phyloP scores from a whole-genome alignment of 305 asterid species.

The Fraxinus albicans region DNA sequence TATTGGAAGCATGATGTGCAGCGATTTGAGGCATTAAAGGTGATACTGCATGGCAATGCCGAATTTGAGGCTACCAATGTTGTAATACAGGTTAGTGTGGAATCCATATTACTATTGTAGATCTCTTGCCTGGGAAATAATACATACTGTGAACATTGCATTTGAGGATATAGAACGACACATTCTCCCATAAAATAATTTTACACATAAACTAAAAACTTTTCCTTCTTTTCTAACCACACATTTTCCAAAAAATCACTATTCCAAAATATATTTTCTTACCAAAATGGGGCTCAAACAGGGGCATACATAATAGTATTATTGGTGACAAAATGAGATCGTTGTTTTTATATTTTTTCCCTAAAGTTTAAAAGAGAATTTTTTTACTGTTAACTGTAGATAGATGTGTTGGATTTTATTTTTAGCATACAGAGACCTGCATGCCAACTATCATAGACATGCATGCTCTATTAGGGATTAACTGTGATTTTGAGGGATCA shows the following conservation, averaged over 20 bases:
- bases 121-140: not conserved
- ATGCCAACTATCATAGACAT: not conserved
- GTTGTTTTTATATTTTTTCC: not conserved
- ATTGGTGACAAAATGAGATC: not conserved
- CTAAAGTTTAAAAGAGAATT: not conserved
- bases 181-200: no score
- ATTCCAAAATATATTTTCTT: no score
- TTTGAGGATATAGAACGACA: not conserved
- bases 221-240: no score
- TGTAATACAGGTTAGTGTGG: constrained; percentile 64
- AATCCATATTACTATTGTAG: not conserved
- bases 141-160: not conserved
- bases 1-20: constrained; percentile 97
- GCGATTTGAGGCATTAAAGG: constrained; percentile 74
- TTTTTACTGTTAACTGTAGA: not conserved
- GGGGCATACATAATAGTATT: not conserved
- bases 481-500: not conserved
- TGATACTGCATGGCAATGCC: constrained; percentile 91
- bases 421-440: not conserved
- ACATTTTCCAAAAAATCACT: no score
- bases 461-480: not conserved
- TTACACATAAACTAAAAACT: no score
- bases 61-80: constrained; percentile 90
- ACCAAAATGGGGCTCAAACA: no score
- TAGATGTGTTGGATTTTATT: not conserved